Evolutionary conservation across 768 basidiomycete species (phyloP).

Genomic region (Mycena floridula): DNA sequence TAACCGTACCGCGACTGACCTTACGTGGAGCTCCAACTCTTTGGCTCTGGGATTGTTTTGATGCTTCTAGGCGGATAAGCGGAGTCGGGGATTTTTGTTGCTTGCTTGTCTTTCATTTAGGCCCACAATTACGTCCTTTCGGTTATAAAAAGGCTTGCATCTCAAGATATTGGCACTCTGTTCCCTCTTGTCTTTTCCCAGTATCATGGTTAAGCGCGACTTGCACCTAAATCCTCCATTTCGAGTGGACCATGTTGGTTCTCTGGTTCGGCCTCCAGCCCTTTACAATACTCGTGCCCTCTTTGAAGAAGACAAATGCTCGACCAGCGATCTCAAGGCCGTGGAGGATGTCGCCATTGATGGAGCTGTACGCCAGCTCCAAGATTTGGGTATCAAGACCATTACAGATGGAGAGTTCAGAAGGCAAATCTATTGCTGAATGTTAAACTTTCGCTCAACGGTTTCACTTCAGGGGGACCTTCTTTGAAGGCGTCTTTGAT

Average conservation of each 20-base stretch:
- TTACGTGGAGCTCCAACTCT: too few species aligned
- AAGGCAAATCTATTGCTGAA: slow-evolving; percentile 19
- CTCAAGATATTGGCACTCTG: too few species aligned
- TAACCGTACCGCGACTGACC: too few species aligned
- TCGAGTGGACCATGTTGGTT: slow-evolving; percentile 57
- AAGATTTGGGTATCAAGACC: slow-evolving; percentile 47
- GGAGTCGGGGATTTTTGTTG: too few species aligned
- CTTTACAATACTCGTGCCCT: slow-evolving; percentile 42
- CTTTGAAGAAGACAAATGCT: slow-evolving; percentile 35
- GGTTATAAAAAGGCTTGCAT: too few species aligned
- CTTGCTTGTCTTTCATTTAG: too few species aligned
- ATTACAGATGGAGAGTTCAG: slow-evolving; percentile 58
- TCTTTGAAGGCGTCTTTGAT: slow-evolving; percentile 64
- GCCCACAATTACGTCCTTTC: too few species aligned
- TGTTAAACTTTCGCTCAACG: not conserved
- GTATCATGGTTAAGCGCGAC: slow-evolving; percentile 1
- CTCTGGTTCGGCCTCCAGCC: slow-evolving; percentile 47
- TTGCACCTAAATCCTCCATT: slow-evolving; percentile 32
- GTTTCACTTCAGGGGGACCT: slow-evolving; percentile 35
- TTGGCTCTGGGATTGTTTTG: too few species aligned
- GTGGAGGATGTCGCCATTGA: slow-evolving; percentile 50
- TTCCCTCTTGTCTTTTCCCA: too few species aligned
- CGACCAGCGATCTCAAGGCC: slow-evolving; percentile 34
- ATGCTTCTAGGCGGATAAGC: too few species aligned
- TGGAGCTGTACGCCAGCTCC: slow-evolving; percentile 47